phyloP scores from a whole-genome alignment of 768 basidiomycete genomes.

The Lactifluus subvellereus region DNA sequence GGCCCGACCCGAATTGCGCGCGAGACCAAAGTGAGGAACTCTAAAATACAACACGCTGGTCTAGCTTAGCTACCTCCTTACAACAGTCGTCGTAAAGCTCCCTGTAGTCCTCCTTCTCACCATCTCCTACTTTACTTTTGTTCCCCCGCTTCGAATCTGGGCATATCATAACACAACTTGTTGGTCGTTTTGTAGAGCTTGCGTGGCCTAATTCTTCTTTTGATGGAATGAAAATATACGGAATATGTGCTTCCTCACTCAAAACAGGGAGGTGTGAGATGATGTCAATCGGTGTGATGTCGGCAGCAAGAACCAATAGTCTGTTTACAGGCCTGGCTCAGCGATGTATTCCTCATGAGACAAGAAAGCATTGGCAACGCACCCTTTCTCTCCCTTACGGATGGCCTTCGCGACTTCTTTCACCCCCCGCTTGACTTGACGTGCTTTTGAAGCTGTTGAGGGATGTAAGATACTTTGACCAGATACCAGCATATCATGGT shows the following conservation, averaged over 20 bases:
- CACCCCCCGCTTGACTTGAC: conserved; percentile 95
- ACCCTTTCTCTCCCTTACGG: conserved; percentile 97
- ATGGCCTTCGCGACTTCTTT: conserved; percentile 99
- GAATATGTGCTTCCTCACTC: conserved; percentile 88
- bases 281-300: conserved; percentile 98
- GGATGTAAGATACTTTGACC: background rate
- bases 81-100: conserved; percentile 83
- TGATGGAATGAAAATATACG: conserved; percentile 83
- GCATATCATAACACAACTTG: conserved; percentile 95
- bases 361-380: conserved; percentile 28
- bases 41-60: conserved; percentile 51
- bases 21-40: background rate
- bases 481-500: background rate
- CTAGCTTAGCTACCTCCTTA: conserved; percentile 78
- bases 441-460: conserved; percentile 75
- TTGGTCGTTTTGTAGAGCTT: conserved; percentile 95
- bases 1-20: background rate
- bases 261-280: conserved; percentile 94
- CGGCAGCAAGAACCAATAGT: conserved; percentile 86
- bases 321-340: conserved; percentile 35
- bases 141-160: conserved; percentile 70
- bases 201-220: conserved; percentile 96
- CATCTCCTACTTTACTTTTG: conserved; percentile 54
- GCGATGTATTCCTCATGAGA: background rate
- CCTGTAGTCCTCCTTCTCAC: conserved; percentile 75